Base-by-base conservation (phyloP, 345 rosid genomes). In the Moringa oleifera region DNA sequence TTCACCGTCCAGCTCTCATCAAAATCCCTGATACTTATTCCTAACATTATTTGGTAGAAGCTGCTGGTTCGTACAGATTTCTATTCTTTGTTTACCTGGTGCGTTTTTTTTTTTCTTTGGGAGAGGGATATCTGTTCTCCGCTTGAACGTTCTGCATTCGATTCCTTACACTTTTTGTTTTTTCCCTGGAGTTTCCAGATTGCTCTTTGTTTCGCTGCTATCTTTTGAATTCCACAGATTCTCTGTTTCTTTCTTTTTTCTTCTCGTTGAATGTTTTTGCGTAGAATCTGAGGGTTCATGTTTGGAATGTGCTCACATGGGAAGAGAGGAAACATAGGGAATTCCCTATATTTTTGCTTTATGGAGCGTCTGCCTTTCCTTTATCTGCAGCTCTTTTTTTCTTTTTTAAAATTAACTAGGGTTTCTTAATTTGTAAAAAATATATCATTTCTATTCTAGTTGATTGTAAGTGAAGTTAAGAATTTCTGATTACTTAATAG, bases 211-310 rank as follows among this genome's bases (percentile, higher is more conserved):
- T 20, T 13, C n/a, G 18, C 55, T 46, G 8, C 64, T 18, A 28
- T 25, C 67, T 64, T 60, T 57, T 45, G 60, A 65, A 57, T 65
- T 33, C 37, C 11, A 41, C 47, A 41, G 12, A 15, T 41, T 41
- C 17, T 41, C 17, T 41, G 12, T 41, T 41, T 41, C 12, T 4
- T 41, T 41, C 16, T 41, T 41, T 11, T 41, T 41, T 7, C 37
- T 33, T 41, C 12, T 15, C 13, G 47, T 16, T 9, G 47, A 41
- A 41, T 41, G 23, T 58, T 33, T 65, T 71, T 60, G 66, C 56
- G 64, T 73, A 66, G 70, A 63, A 33, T 51, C 57, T 47, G 62
- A 75, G 78, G 59, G 56, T 64, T 58, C 59, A 25, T 57, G 59
- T 46, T 46, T 47, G 59, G 57, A 69, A 55, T 63, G 62, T 41